Evolutionary conservation across 331 rosid species (phyloP), one percentile per base, ranked within the genome.

Genomic region (Quercus tomentella): DNA sequence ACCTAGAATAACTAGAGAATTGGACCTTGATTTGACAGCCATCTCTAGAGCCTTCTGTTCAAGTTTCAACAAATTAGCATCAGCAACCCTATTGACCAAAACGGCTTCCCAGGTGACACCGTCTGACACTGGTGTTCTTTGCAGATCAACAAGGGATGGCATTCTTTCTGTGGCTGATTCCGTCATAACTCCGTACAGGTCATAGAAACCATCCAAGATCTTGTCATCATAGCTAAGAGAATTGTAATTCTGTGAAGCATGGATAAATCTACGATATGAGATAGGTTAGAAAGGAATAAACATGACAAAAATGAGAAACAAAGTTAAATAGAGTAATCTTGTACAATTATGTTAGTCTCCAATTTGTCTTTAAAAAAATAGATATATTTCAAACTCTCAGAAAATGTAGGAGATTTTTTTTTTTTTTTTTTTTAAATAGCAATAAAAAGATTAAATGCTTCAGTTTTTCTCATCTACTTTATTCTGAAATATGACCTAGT

Each of bases 191-290:
- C 99, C 98, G 74, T 91, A 93, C 45, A 96, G 91, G 82, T 96
- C 98, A 84, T 96, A 96, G 88, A 96, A 96, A 73, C 97, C 99
- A 81, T 96, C 97, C 91, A 96, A 43, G 83, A 91, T 84, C 96
- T 91, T 91, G 89, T 96, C 99, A 80, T 96, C 99, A 79, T 90
- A 96, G 84, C 98, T 87, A 82, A 96, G 97, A 88, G 92, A 86
- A 87, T 89, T 91, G 91, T 93, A 96, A 93, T 93, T 96, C 99
- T 96, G 98, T 86, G 91, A 93, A 95, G 97, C 88, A 92, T 51
- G 92, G 87, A 89, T 87, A 91, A 91, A 87, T 91, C 99, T 91
- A 91, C 82, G 82, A 89, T 88, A 96, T 94, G 92, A 91, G 97
- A 91, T 82, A 77, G 86, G 92, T 91, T 88, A 89, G 92, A 90